Base-by-base conservation (phyloP, 306 rosid genomes). In the Chamaecrista fasciculata region DNA sequence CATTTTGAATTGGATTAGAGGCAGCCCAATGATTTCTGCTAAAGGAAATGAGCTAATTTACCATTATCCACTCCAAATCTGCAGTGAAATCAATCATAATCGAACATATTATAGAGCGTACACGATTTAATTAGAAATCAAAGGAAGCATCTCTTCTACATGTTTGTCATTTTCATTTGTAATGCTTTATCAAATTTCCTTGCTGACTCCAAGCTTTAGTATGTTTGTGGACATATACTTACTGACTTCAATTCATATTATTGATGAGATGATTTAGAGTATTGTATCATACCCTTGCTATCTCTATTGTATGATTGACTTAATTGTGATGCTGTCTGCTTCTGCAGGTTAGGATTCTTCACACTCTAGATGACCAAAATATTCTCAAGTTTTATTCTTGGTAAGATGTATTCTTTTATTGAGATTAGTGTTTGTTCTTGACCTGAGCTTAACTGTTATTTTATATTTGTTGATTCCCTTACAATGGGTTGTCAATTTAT, bases 261-360 rank as follows among this genome's bases (percentile, higher is more conserved):
- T 33, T 8, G 36, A 33, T 4, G 4, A 66, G 23, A 33, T 11
- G 20, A 6, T 62, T 23, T 19, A 31, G 15, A 31, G n/a, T 57
- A 58, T 23, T 40, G 52, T 23, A n/a, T 42, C 33, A 44, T 34
- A 40, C 24, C 68, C 36, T n/a, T 39, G 12, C 11, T 18, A 44
- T 44, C 40, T n/a, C 15, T 50, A 37, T 51, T 24, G 61, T 12
- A 5, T 23, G 31, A 11, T 11, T 28, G 58, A 25, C 67, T 74
- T 44, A 39, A 19, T 0, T 1, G 0, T 15, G 29, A 29, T 50
- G 8, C 19, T 43, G 55, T 67, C 44, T 65, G 23, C 7, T 51
- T 44, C 23, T 82, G 68, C 88, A 94, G 99, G 99, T 94, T 55
- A 88, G 90, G 86, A 85, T 91, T 79, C 96, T 94, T 51, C 99